These are phyloP conservation scores for Vicia sativa DNA, from an alignment of 306 rosid species.

Conservation along the genomic window DNA sequence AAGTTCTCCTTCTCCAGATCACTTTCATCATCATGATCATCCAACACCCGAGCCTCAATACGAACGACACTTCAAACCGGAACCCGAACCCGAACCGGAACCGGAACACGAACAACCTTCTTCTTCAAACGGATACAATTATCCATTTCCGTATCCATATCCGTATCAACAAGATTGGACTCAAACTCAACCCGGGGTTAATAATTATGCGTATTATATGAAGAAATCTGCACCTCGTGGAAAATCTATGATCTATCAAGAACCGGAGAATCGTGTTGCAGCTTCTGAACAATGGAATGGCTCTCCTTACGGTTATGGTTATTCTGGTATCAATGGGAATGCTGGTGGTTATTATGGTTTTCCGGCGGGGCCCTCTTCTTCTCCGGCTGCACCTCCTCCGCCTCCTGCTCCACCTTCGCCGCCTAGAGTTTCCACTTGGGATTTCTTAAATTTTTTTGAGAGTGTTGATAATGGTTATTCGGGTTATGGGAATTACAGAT, in stretches of 20 bases:
- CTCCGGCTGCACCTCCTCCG: slow-evolving; percentile 54
- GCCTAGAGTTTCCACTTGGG: slow-evolving; percentile 78
- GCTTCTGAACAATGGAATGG: slow-evolving; percentile 52
- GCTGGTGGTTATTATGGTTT: slow-evolving; percentile 59
- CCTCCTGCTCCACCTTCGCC: slow-evolving; percentile 92
- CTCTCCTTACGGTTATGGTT: slow-evolving; percentile 44
- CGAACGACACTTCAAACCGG: not conserved
- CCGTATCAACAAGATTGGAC: slow-evolving; percentile 38
- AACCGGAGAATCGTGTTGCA: slow-evolving; percentile 53
- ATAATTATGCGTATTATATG: slow-evolving; percentile 60
- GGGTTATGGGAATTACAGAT: slow-evolving; percentile 43
- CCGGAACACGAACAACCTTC: not conserved
- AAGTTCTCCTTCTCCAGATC: slow-evolving; percentile 56
- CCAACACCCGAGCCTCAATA: slow-evolving; percentile 48
- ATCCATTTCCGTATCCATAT: slow-evolving; percentile 37
- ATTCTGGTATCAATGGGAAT: slow-evolving; percentile 19
- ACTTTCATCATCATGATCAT: slow-evolving; percentile 44
- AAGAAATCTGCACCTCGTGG: slow-evolving; percentile 60
- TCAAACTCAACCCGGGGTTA: slow-evolving; percentile 34
- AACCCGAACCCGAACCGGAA: not conserved
- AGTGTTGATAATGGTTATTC: slow-evolving; percentile 55
- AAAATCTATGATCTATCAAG: slow-evolving; percentile 56
- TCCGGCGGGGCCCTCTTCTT: slow-evolving; percentile 38
- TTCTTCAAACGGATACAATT: slow-evolving; percentile 5
- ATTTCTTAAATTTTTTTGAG: slow-evolving; percentile 78